phyloP scores from a whole-genome alignment of 2,329 filamentous ascomycete species.

The Dactylellina cionopaga region DNA sequence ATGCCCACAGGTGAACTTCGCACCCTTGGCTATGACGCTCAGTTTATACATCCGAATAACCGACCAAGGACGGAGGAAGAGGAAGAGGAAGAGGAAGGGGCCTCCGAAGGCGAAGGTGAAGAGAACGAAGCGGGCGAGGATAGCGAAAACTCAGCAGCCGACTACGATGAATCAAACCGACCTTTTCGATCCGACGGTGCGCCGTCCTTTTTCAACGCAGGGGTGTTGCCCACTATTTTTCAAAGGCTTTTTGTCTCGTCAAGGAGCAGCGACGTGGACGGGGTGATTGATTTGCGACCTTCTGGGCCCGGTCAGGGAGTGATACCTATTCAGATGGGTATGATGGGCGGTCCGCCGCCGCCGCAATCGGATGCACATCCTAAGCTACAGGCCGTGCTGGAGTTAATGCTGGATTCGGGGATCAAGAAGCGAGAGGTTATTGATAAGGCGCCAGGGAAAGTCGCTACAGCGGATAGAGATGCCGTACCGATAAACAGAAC shows the following conservation, averaged over 20 bases:
- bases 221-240: slow-evolving; percentile 6
- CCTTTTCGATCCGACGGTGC: slow-evolving; percentile 45
- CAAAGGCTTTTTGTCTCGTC: slow-evolving; percentile 2
- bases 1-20: slow-evolving; percentile 59
- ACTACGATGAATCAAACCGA: slow-evolving; percentile 55
- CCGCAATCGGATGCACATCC: slow-evolving; percentile 5
- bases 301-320: not conserved
- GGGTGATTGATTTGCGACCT: not conserved
- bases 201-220: slow-evolving; percentile 17
- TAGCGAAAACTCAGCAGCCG: slow-evolving; percentile 4
- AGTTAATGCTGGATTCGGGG: slow-evolving; percentile 67
- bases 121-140: slow-evolving; percentile 54
- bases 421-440: slow-evolving; percentile 38
- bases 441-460: slow-evolving; percentile 7
- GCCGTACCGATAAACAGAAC: slow-evolving; percentile 51
- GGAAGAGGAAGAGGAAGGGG: slow-evolving; percentile 64
- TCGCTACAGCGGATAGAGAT: slow-evolving; percentile 54
- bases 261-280: not conserved
- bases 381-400: slow-evolving; percentile 60
- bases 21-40: slow-evolving; percentile 58
- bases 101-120: slow-evolving; percentile 62
- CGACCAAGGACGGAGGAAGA: slow-evolving; percentile 54
- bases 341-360: not conserved
- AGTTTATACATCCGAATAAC: slow-evolving; percentile 52
- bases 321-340: too few relatives aligned